phyloP scores from a whole-genome alignment of 176 grass and related monocot genomes.

The Eragrostis curvula region DNA sequence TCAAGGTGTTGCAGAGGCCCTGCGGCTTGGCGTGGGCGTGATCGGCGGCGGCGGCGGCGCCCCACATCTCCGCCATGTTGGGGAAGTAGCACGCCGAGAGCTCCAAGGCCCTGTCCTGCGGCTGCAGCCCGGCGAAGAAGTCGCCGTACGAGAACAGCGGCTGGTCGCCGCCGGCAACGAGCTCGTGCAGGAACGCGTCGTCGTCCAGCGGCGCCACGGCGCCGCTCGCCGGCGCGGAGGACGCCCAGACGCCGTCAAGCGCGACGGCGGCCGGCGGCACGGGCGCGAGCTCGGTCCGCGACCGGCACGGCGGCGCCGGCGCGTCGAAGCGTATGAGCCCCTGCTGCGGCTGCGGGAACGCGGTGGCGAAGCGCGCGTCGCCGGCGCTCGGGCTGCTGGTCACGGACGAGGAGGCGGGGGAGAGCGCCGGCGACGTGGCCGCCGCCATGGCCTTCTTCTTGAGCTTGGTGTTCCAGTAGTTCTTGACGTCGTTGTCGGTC shows the following conservation, averaged over 20 bases:
- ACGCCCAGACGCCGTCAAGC: slow-evolving; percentile 2
- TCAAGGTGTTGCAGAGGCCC: slow-evolving; percentile 43
- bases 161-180: slow-evolving; percentile 27
- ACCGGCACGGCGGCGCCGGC: slow-evolving; percentile 4
- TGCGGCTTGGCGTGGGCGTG: slow-evolving; percentile 34
- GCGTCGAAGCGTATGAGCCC: slow-evolving; percentile 18
- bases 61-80: slow-evolving; percentile 58
- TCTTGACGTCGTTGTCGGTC: slow-evolving; percentile 97
- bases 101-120: slow-evolving; percentile 43
- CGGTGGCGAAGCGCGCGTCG: slow-evolving; percentile 34
- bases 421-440: slow-evolving; percentile 30
- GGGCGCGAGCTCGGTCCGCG: slow-evolving; percentile 33
- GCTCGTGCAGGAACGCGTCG: slow-evolving; percentile 43
- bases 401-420: slow-evolving; percentile 45
- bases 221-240: neutral
- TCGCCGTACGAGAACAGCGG: slow-evolving; percentile 45
- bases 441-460: slow-evolving; percentile 76
- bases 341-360: neutral
- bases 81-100: slow-evolving; percentile 62
- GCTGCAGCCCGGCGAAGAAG: slow-evolving; percentile 33
- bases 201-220: neutral
- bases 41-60: slow-evolving; percentile 1
- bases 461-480: slow-evolving; percentile 98
- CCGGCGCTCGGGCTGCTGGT: slow-evolving; percentile 47
- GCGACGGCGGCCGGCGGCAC: neutral